Percentiles rank a stretch among this genome's conserved stretches.
Evolutionary conservation across 306 rosid species (phyloP).

Genomic region (Prunus mira): DNA sequence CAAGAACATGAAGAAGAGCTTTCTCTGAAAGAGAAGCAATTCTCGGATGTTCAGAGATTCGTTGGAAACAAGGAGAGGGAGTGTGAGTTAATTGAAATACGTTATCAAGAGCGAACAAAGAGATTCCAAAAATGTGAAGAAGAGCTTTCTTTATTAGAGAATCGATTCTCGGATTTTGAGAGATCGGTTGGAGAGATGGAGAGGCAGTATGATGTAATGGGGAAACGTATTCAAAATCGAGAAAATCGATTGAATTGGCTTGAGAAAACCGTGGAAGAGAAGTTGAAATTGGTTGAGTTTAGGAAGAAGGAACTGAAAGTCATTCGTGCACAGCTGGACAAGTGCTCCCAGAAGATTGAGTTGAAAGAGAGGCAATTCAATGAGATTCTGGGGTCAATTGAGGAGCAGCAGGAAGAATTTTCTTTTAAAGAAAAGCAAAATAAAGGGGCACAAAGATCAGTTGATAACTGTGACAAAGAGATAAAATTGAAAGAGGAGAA

Average conservation of each 20-base stretch:
- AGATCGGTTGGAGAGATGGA: background rate
- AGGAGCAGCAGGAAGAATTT: slow-evolving; percentile 18
- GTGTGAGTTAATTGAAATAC: background rate
- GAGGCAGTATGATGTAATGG: background rate
- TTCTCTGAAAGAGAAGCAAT: background rate
- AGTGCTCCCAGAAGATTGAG: background rate
- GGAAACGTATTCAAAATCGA: background rate
- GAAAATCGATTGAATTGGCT: background rate
- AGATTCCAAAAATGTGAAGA: background rate
- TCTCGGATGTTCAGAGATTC: slow-evolving; percentile 2
- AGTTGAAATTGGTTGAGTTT: background rate
- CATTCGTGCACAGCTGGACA: background rate
- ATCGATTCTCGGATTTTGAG: slow-evolving; percentile 3
- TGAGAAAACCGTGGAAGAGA: background rate
- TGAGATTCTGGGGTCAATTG: background rate
- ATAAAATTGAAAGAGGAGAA: slow-evolving; percentile 4
- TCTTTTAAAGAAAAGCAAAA: slow-evolving; percentile 8
- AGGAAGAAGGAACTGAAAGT: background rate
- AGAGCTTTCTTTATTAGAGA: background rate
- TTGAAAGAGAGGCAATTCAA: background rate
- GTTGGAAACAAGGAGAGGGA: slow-evolving; percentile 9
- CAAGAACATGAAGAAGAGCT: background rate
- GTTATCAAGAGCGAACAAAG: background rate
- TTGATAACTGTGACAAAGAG: slow-evolving; percentile 21
- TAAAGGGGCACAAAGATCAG: slow-evolving; percentile 7